Evolutionary conservation across 768 basidiomycete genomes (phyloP).

Genomic region (Tricholoma bakamatsutake): DNA sequence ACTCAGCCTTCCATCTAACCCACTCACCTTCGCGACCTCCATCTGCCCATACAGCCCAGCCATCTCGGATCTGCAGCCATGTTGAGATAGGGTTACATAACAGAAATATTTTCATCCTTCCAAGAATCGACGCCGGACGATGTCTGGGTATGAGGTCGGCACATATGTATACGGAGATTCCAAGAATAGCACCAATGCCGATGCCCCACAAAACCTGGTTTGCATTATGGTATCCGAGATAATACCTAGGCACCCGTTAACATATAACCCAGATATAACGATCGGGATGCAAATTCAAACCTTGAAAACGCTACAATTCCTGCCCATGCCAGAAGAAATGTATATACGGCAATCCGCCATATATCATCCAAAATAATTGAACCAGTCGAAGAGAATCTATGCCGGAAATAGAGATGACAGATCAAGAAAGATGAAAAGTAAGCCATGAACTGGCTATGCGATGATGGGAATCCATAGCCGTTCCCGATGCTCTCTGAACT

Average conservation of each 20-base stretch:
- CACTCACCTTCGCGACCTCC: slow-evolving; percentile 74
- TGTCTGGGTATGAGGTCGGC: slow-evolving; percentile 53
- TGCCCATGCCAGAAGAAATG: slow-evolving; percentile 50
- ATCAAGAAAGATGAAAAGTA: slow-evolving; percentile 76
- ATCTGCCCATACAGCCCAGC: slow-evolving; percentile 78
- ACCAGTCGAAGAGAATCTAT: slow-evolving; percentile 56
- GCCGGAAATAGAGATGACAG: slow-evolving; percentile 67
- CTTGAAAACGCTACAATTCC: slow-evolving; percentile 72
- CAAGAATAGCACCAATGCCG: slow-evolving; percentile 53
- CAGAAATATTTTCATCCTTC: slow-evolving; percentile 40
- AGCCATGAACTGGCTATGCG: slow-evolving; percentile 88
- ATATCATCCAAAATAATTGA: slow-evolving; percentile 42
- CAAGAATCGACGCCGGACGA: slow-evolving; percentile 49
- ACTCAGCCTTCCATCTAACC: slow-evolving; percentile 55
- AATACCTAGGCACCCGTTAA: slow-evolving; percentile 37
- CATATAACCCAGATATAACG: background rate
- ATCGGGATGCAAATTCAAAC: slow-evolving; percentile 29
- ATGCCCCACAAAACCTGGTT: slow-evolving; percentile 74
- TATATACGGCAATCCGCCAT: slow-evolving; percentile 42
- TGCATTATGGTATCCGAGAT: slow-evolving; percentile 70
- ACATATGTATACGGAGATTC: slow-evolving; percentile 46
- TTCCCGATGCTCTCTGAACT: slow-evolving; percentile 48
- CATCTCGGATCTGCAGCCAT: slow-evolving; percentile 73
- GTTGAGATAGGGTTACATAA: slow-evolving; percentile 49
- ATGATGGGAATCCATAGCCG: slow-evolving; percentile 85